A percentile compares a stretch with the other conserved stretches of the same genome.
Conservation (phyloP, 306 rosid genomes). For the Trifolium fragiferum region DNA sequence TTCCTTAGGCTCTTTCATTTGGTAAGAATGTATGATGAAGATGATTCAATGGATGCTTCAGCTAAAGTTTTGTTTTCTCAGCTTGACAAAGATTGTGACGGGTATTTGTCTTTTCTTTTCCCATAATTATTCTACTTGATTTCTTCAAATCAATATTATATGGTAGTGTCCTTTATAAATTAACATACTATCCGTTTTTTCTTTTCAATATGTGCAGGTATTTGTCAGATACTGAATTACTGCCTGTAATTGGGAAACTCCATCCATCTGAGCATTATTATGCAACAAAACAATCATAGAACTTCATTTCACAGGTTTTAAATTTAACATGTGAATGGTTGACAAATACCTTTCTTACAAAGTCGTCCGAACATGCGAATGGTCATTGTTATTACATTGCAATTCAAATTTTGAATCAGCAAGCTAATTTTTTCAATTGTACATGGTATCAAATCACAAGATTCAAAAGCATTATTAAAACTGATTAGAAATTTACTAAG, state of each 20-base stretch:
- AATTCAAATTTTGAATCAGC: background rate
- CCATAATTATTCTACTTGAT: constrained; percentile 6
- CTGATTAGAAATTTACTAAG: too few relatives aligned
- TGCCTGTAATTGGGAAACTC: constrained; percentile 81
- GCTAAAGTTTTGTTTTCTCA: constrained; percentile 73
- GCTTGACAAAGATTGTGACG: constrained; percentile 89
- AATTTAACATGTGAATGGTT: background rate
- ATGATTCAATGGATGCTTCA: constrained; percentile 67
- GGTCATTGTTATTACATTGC: background rate
- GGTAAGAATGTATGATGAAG: constrained; percentile 84
- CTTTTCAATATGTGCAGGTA: constrained; percentile 50
- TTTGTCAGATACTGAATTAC: constrained; percentile 73
- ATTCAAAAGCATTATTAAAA: background rate
- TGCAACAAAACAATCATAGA: constrained; percentile 90
- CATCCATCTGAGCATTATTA: constrained; percentile 94
- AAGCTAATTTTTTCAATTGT: background rate
- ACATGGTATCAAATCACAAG: background rate
- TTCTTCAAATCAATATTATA: constrained; percentile 11
- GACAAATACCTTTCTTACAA: too few relatives aligned
- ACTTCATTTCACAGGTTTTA: constrained; percentile 81
- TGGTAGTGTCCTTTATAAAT: constrained; percentile 29
- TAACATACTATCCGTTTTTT: constrained; percentile 27
- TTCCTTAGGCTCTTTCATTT: constrained; percentile 91
- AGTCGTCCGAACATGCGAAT: background rate
- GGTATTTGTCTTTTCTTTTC: constrained; percentile 54